Evolutionary conservation across 257 asterid genomes (phyloP).

Genomic region (Cynanchum wilfordii): DNA sequence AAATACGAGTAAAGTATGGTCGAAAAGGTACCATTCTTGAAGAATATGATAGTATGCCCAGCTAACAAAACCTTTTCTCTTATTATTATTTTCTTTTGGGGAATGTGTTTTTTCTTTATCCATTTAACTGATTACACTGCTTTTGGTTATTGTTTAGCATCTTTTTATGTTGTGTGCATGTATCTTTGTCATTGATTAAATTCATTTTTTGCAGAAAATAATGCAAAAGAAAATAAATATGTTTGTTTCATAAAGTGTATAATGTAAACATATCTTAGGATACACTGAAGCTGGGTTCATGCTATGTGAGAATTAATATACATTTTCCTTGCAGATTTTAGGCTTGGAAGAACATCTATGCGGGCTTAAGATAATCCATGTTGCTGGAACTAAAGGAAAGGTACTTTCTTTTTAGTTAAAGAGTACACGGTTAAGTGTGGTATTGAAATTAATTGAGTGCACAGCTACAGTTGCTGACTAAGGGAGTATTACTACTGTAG

Average conservation of each 20-base stretch:
- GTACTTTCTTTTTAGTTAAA: constrained; percentile 28
- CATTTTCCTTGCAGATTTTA: constrained; percentile 54
- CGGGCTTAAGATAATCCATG: constrained; percentile 69
- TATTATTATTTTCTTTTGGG: not conserved
- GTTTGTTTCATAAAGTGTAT: not conserved
- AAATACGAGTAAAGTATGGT: not conserved
- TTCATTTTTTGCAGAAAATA: not conserved
- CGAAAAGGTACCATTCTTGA: not conserved
- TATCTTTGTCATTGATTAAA: not conserved
- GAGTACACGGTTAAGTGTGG: not conserved
- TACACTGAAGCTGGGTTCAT: not conserved
- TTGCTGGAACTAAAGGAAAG: constrained; percentile 96
- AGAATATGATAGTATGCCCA: not conserved
- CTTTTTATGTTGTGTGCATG: not conserved
- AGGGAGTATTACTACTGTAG: not conserved
- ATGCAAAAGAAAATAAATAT: not conserved
- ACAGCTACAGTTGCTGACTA: not conserved
- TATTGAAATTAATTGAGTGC: not conserved
- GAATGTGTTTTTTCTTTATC: not conserved
- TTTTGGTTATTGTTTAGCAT: not conserved
- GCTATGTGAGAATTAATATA: not conserved
- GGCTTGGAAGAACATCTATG: constrained; percentile 60
- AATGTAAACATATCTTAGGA: not conserved
- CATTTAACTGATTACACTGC: not conserved
- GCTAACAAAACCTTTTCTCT: constrained; percentile 8